phyloP scores from a whole-genome alignment of 164 flowering plant genomes.

The Kingdonia uniflora region DNA sequence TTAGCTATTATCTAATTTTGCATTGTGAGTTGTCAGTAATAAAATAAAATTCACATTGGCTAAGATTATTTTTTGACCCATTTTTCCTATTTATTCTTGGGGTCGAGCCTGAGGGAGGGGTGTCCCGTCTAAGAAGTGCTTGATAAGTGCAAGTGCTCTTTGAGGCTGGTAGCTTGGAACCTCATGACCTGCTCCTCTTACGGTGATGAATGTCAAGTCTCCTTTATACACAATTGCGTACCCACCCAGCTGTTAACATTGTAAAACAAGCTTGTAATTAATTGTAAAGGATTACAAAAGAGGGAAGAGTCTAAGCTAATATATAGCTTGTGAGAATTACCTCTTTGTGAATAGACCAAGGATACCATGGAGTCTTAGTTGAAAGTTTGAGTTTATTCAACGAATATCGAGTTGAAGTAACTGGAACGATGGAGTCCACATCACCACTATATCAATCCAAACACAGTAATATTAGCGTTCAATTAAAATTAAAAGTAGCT shows the following conservation, averaged over 20 bases:
- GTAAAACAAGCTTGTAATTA: neutral
- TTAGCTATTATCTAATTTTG: too few relatives aligned
- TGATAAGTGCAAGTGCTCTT: too few relatives aligned
- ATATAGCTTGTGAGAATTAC: slow-evolving; percentile 13
- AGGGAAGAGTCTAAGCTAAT: neutral
- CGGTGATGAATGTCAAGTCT: slow-evolving; percentile 30
- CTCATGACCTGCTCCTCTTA: slow-evolving; percentile 36
- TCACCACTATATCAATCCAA: too few relatives aligned
- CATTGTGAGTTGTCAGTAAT: too few relatives aligned
- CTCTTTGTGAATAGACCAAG: slow-evolving; percentile 29
- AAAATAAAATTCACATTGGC: too few relatives aligned
- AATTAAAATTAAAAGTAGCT: neutral
- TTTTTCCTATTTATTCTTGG: too few relatives aligned
- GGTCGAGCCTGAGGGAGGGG: too few relatives aligned
- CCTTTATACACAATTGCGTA: slow-evolving; percentile 27
- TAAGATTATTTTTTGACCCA: too few relatives aligned
- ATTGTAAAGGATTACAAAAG: neutral
- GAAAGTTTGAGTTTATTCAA: slow-evolving; percentile 16
- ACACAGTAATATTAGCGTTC: too few relatives aligned
- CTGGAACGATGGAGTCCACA: slow-evolving; percentile 23
- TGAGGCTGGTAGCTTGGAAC: slow-evolving; percentile 37
- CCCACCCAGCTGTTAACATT: slow-evolving; percentile 31
- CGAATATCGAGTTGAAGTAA: slow-evolving; percentile 25
- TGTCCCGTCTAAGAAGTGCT: too few relatives aligned
- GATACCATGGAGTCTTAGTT: slow-evolving; percentile 22